These are phyloP conservation scores for Epichloe uncinata DNA, from an alignment of 2,329 filamentous ascomycete genomes.

Conservation along the genomic window DNA sequence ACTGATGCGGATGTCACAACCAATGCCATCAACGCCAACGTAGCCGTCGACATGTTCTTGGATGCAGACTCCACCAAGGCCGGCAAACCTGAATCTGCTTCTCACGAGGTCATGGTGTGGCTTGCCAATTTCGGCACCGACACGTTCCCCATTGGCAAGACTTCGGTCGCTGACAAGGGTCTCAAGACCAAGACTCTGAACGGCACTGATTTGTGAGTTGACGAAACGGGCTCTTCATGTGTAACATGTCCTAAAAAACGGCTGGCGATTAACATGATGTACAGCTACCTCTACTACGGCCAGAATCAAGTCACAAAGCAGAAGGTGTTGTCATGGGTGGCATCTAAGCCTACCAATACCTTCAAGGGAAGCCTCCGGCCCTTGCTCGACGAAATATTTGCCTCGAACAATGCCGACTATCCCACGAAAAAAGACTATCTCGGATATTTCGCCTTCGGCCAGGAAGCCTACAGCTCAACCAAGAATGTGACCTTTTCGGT, in stretches of 20 bases:
- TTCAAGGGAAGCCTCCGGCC: slow-evolving; percentile 35
- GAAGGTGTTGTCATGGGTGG: slow-evolving; percentile 37
- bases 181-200: slow-evolving; percentile 24
- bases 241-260: background rate
- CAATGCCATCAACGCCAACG: slow-evolving; percentile 35
- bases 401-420: slow-evolving; percentile 19
- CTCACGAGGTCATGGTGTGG: slow-evolving; percentile 45
- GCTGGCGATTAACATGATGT: background rate
- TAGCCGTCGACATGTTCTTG: slow-evolving; percentile 46
- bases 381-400: slow-evolving; percentile 28
- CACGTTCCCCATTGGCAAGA: slow-evolving; percentile 34
- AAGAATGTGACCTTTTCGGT: slow-evolving; percentile 32
- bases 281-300: slow-evolving; percentile 28
- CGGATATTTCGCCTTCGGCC: slow-evolving; percentile 38
- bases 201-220: slow-evolving; percentile 28
- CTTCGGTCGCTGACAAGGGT: slow-evolving; percentile 8
- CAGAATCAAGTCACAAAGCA: slow-evolving; percentile 25
- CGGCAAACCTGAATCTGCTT: slow-evolving; percentile 25
- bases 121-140: slow-evolving; percentile 33
- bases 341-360: slow-evolving; percentile 19
- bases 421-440: slow-evolving; percentile 31
- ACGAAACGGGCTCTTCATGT: background rate
- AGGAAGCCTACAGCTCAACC: slow-evolving; percentile 31
- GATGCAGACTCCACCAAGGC: slow-evolving; percentile 30
- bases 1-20: slow-evolving; percentile 20